A percentile compares a stretch with the other conserved stretches of the same genome.
These are phyloP conservation scores for Candida koratica DNA, from an alignment of 805 yeast species.

Conservation along the genomic window DNA sequence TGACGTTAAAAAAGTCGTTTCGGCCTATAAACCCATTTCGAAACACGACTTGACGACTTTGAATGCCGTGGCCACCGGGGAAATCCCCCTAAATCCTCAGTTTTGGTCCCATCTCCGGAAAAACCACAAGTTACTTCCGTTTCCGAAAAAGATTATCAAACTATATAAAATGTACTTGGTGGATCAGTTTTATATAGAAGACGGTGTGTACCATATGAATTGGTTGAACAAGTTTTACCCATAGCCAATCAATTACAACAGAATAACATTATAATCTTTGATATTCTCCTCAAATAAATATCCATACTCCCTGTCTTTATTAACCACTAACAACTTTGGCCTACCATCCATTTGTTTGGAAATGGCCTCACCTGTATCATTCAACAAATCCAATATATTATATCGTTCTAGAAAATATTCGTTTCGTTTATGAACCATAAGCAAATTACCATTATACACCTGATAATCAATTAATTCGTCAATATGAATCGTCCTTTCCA, in stretches of 20 bases:
- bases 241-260: not conserved
- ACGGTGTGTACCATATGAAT: conserved; percentile 19
- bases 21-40: conserved; percentile 20
- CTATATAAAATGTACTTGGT: conserved; percentile 25
- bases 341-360: not conserved
- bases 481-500: not conserved
- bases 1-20: conserved; percentile 20
- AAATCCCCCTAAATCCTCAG: conserved; percentile 19
- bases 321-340: conserved; percentile 25
- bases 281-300: conserved; percentile 39
- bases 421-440: conserved; percentile 1
- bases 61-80: conserved; percentile 15
- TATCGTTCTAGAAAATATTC: conserved; percentile 2
- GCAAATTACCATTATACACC: conserved; percentile 1
- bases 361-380: not conserved
- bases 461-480: conserved; percentile 2
- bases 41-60: conserved; percentile 18
- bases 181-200: conserved; percentile 25
- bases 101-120: conserved; percentile 27
- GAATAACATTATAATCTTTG: conserved; percentile 36
- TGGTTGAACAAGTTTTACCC: conserved; percentile 19
- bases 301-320: conserved; percentile 25
- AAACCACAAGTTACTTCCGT: conserved; percentile 28
- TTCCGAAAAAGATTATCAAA: conserved; percentile 26
- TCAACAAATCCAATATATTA: not conserved